Base-by-base conservation (phyloP, 1,284 basidiomycete species). In the Apiotrichum gamsii region DNA sequence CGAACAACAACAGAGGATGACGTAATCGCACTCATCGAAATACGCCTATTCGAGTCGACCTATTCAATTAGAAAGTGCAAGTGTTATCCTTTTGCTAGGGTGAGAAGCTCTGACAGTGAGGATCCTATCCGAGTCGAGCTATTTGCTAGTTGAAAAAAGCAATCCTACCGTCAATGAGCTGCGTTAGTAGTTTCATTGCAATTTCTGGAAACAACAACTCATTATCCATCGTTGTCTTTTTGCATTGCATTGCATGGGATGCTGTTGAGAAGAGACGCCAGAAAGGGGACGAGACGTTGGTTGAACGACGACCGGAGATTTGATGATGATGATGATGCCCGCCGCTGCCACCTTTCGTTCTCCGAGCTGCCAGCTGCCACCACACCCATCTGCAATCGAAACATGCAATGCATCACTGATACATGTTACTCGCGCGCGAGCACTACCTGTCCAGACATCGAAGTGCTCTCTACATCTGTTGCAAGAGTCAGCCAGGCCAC, bases 121-220 rank as follows among this genome's bases (percentile, higher is more conserved):
- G 41, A 34, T 33, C 39, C 39, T 34, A 34, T 24, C 41, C 41
- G 41, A 43, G 41, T 43, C 32, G 31, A 35, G 32, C 21, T 43
- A 34, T 43, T 33, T 43, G 41, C 41, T 43, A 43, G 41, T 43
- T 43, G 41, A 43, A 43, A 43, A 43, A 43, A 34, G 20, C 20
- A 29, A 34, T 18, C 41, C 32, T n/a, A 24, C 21, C 41, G 31
- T 43, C 20, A 20, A 16, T 20, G 23, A 23, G n/a, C 14, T 16
- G 15, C 36, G 20, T 20, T 38, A 38, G 19, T 6, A 14, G 20
- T 38, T 14, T 13, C 16, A 13, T 38, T 19, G 18, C 36, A 38
- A 38, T 38, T 38, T 38, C 36, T 38, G 36, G 36, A 38, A 38
- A 23, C 11, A 39, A 23, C 31, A 15, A 38, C 36, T 39, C 38